Base-by-base conservation (phyloP, 2,329 filamentous ascomycete genomes). In the Neoscytalidium dimidiatum region DNA sequence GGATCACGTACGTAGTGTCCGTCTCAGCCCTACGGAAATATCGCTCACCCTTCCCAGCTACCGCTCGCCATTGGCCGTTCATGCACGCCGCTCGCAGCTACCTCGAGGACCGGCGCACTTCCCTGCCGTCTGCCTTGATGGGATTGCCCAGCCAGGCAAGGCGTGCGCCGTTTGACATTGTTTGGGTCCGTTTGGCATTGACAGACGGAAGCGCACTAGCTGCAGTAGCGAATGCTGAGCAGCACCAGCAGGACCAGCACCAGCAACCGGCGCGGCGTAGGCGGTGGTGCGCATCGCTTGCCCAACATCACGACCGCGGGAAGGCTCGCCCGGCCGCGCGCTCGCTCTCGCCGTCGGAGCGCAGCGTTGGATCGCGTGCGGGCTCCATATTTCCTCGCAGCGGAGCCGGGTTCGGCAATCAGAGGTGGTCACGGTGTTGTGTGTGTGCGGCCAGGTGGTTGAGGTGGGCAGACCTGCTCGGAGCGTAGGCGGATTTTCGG, bases 11-110 rank as follows among this genome's bases (percentile, higher is more conserved):
- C 56, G 56, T 60, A 60, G 56, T 46, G 46, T 60, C 56, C 56
- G 56, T 60, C 56, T 60, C 56, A 60, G 56, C 56, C 56, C 56
- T 60, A 60, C 41, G 56, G 56, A 60, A 60, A 60, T 60, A 60
- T 44, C 56, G 56, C 56, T 60, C n/a, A 33, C 43, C 56, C 56
- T 26, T 21, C 17, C 3, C 56, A 58, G 53, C 53, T n/a, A 26
- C 23, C 35, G 33, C 6, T 17, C 21, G 26, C 56, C 28, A 60
- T 60, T 60, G 56, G 56, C 26, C 26, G 13, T 28, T 6, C 3
- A 2, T n/a, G 19, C 51, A 4, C 49, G 49, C 31, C 29, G 49
- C 26, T 21, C 31, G 19, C 31, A 23, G 11, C 51, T 21, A 48
- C 33, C 43, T 43, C 35, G 17, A 21, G 21, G 52, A 56, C n/a